Evolutionary conservation across 805 yeast species (phyloP), one percentile per base, ranked within the genome.

Genomic region (Yarrowia yakushimensis): DNA sequence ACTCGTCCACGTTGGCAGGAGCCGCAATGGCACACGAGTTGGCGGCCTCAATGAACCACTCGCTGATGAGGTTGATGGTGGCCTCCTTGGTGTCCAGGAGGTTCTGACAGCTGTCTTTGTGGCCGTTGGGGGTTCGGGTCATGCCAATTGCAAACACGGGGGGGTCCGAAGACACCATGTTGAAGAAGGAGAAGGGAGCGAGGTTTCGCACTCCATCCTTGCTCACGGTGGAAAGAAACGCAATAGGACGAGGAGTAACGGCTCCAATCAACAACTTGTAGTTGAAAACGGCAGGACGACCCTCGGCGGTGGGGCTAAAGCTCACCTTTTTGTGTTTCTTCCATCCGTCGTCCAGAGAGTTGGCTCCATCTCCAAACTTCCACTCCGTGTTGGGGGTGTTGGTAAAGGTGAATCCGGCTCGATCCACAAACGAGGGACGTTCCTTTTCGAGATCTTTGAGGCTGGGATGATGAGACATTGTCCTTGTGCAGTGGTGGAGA

Each of bases 31-130:
- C 72, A 12, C 82, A 71, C 63, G 72, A 78, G 68, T 85, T 84
- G 9, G 87, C 86, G 23, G 87, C 88, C 64, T 85, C 88, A 27
- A 79, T 72, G 65, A 83, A 82, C 87, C 86, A 85, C 70, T 85
- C 88, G 60, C 83, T 76, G 43, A 85, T 77, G 50, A 85, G 76
- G 69, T 80, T 85, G 67, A 85, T 77, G 18, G 85, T 81, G 60
- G 79, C 76, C 67, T 85, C 88, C 4, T 72, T 74, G 2, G 84
- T 82, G 23, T 78, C 82, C 23, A 81, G 67, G 17, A 84, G 68
- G 67, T 84, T 84, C 9, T 64, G 66, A 61, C 75, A 72, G 4
- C 87, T 77, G 69, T 85, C 87, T 69, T 85, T 85, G n/a, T 70
- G 67, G 13, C 63, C 66, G 5, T 72, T 76, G 10, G 66, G 64